Conservation (phyloP, 1,139 yeast genomes). For the Kodamaea suecica region DNA sequence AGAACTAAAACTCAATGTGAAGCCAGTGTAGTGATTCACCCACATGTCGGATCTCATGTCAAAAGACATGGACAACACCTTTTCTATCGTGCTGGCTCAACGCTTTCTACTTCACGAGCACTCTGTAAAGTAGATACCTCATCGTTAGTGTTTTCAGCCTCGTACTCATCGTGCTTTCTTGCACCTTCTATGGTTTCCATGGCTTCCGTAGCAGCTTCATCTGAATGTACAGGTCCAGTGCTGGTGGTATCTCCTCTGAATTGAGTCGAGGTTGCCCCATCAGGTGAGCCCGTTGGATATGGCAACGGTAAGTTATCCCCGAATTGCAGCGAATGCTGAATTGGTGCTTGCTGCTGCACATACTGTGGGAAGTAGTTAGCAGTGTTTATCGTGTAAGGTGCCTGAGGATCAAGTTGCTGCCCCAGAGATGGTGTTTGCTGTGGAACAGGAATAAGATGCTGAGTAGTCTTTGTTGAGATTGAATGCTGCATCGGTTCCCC, state of each 20-base stretch:
- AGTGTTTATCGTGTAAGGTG: conserved; percentile 17
- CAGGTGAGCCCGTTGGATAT: conserved; percentile 15
- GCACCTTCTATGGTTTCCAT: neutral
- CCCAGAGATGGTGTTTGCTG: conserved; percentile 2
- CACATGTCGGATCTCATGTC: too few species aligned
- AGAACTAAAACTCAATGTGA: too few species aligned
- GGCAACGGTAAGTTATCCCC: conserved; percentile 15
- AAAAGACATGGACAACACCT: too few species aligned
- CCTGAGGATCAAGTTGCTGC: conserved; percentile 11
- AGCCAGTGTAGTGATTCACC: too few species aligned
- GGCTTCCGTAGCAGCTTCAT: conserved; percentile 1
- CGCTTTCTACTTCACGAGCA: conserved; percentile 3
- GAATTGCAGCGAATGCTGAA: conserved; percentile 6
- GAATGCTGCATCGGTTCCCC: conserved; percentile 8
- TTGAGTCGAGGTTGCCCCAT: conserved; percentile 9
- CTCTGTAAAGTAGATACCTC: conserved; percentile 18
- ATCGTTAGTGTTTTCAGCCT: conserved; percentile 10
- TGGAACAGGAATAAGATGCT: conserved; percentile 14
- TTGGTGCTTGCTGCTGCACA: conserved; percentile 7
- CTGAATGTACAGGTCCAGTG: conserved; percentile 1
- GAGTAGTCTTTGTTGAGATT: conserved; percentile 8
- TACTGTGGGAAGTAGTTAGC: conserved; percentile 20
- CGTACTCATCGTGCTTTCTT: neutral
- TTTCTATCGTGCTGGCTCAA: conserved; percentile 1
- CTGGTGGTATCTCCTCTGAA: conserved; percentile 1